Base-by-base conservation (phyloP, 2,329 filamentous ascomycete species). In the Coleophoma crateriformis region DNA sequence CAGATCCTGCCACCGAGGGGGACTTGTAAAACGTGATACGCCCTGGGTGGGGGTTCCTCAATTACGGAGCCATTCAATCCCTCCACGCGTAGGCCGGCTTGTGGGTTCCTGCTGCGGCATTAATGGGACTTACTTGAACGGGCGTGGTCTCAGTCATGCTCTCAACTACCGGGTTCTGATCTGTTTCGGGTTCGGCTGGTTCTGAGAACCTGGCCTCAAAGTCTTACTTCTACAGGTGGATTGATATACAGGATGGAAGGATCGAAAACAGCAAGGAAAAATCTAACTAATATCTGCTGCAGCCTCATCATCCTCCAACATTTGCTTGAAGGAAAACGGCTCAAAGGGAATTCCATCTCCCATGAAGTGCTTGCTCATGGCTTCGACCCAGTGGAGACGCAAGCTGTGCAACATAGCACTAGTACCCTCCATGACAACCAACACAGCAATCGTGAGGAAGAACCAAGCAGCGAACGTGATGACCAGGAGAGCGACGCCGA, bases 301-400 rank as follows among this genome's bases (percentile, higher is more conserved):
- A 49, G 79, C 75, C 55, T 83, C 79, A 52, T 94, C 88, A 67
- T 96, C 90, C 69, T 96, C 91, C 58, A 96, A 71, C 66, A 95
- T 72, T 34, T 81, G 76, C 71, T 85, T 83, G 69, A 96, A 96
- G 55, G 87, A 94, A 67, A 96, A 96, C 4, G 91, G 91, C 64
- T 85, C 77, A 69, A 96, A 96, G 2, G 90, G 78, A 69, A 90
- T 82, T 48, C 91, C 91, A 52, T 88, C 87, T 63, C 94, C 94
- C 66, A 95, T 85, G 69, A 95, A 95, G 75, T 95, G 92, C 75
- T 96, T 96, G 72, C 89, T 95, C 83, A 96, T 96, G 15, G 91
- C 92, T 71, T 96, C 92, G 55, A 96, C 91, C 91, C 91, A 96
- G 61, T 95, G 91, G 64, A 96, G 74, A 76, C 91, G 82, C 60